These are phyloP conservation scores for Extremus antarcticus DNA, from an alignment of 495 filamentous ascomycete genomes.

Conservation along the genomic window DNA sequence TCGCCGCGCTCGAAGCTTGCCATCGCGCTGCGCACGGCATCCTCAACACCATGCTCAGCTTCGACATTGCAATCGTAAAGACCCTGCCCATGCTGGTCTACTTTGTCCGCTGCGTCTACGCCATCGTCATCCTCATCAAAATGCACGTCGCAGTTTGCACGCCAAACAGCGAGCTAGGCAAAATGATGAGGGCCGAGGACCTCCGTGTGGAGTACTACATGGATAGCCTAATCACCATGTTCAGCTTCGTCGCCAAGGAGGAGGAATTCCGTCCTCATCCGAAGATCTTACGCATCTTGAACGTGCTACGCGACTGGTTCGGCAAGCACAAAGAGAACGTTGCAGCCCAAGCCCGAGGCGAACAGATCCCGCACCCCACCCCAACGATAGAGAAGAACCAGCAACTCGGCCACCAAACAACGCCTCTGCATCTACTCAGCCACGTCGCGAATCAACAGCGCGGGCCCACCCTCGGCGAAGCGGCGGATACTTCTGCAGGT, in stretches of 20 bases:
- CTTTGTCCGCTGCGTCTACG: conserved; percentile 70
- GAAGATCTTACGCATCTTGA: conserved; percentile 67
- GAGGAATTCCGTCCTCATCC: conserved; percentile 57
- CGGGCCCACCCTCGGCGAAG: not conserved
- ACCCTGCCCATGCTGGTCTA: conserved; percentile 67
- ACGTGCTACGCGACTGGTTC: conserved; percentile 67
- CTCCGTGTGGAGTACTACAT: conserved; percentile 69
- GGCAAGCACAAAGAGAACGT: conserved; percentile 35
- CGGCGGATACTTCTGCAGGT: not conserved
- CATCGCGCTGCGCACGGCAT: conserved; percentile 62
- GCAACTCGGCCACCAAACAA: conserved; percentile 2
- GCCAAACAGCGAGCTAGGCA: conserved; percentile 58
- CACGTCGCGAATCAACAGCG: conserved; percentile 11
- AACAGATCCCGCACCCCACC: not conserved
- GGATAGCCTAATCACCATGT: conserved; percentile 53
- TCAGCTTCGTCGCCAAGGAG: conserved; percentile 51
- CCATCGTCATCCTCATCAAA: conserved; percentile 78
- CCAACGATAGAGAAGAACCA: not conserved
- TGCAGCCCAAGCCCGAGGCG: not conserved
- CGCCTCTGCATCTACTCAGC: conserved; percentile 16
- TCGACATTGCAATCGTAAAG: conserved; percentile 52
- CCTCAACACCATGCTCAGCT: conserved; percentile 54
- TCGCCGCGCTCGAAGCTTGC: conserved; percentile 61
- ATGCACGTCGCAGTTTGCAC: conserved; percentile 68
- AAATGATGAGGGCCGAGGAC: conserved; percentile 61